phyloP scores from a whole-genome alignment of 352 stramenopile genomes.

The Elongisporangium senticosum region DNA sequence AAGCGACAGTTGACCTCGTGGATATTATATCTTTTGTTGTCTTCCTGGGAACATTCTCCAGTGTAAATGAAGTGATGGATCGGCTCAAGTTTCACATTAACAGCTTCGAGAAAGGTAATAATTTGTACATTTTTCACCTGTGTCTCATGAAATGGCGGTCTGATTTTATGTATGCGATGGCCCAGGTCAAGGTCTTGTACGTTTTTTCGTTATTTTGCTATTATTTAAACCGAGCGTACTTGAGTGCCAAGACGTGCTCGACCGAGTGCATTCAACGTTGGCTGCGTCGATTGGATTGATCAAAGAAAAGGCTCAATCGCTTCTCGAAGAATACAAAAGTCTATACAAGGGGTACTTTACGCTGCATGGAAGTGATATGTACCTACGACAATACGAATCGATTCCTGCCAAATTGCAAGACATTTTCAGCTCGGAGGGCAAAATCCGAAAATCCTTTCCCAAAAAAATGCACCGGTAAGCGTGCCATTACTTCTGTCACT shows the following conservation, averaged over 20 bases:
- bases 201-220: conserved; percentile 54
- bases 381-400: conserved; percentile 19
- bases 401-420: conserved; percentile 20
- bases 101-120: conserved; percentile 40
- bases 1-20: conserved; percentile 40
- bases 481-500: neutral
- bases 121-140: neutral
- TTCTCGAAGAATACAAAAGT: conserved; percentile 40
- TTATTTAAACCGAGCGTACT: conserved; percentile 40
- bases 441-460: conserved; percentile 14
- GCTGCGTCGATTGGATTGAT: conserved; percentile 25
- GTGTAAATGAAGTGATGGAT: conserved; percentile 52
- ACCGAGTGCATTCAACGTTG: conserved; percentile 44
- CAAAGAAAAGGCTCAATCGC: conserved; percentile 19
- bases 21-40: conserved; percentile 66
- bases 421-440: conserved; percentile 3
- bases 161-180: conserved; percentile 1
- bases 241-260: conserved; percentile 26
- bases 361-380: conserved; percentile 26
- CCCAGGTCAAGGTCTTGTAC: conserved; percentile 46
- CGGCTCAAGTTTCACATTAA: conserved; percentile 40
- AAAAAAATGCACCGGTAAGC: conserved; percentile 25
- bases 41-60: conserved; percentile 67
- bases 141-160: conserved; percentile 2
- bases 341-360: conserved; percentile 54